Base-by-base conservation (phyloP, 2,329 filamentous ascomycete genomes). In the Epichloe elymi region DNA sequence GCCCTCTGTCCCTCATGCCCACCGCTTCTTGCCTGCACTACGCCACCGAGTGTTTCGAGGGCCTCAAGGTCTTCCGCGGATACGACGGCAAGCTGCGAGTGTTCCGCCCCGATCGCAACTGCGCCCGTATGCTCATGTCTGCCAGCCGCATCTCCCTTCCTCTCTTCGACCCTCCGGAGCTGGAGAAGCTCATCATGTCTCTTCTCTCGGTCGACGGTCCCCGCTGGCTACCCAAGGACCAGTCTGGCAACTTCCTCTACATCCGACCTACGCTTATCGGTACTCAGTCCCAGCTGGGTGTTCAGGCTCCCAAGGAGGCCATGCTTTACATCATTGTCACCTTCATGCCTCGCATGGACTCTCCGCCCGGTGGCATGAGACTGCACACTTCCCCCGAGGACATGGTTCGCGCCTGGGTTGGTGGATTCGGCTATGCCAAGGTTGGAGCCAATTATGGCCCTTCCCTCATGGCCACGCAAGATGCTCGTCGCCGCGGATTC, bases 371-470 rank as follows among this genome's bases (percentile, higher is more conserved):
- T 36, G 80, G 80, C 56, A 76, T 94, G 74, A 83, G 79, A 60
- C 78, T 95, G 44, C 79, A 91, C 63, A 91, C 89, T 0, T 86
- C 80, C 44, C 78, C 80, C 51, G 82, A 90, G 57, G 87, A 95
- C 66, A 87, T 84, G 73, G 82, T 95, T 52, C 84, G 90, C 57
- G 89, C 90, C 12, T 96, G 90, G 90, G 88, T 88, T 19, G 90
- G 90, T 54, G 90, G 91, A 10, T 95, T 94, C 65, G 90, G 90
- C 1, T 90, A 85, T 63, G 88, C 89, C 54, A 96, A 96, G 70
- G 79, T 96, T 36, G 90, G 90, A 50, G 90, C 90, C 54, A 96
- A 95, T 74, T 96, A 95, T 67, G 90, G 90, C 0, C 90, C 90
- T 17, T 83, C 80, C 19, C 75, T 96, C 50, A 74, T 88, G 50